Conservation (phyloP, 805 yeast species). For the Cyberlindnera sargentensis region DNA sequence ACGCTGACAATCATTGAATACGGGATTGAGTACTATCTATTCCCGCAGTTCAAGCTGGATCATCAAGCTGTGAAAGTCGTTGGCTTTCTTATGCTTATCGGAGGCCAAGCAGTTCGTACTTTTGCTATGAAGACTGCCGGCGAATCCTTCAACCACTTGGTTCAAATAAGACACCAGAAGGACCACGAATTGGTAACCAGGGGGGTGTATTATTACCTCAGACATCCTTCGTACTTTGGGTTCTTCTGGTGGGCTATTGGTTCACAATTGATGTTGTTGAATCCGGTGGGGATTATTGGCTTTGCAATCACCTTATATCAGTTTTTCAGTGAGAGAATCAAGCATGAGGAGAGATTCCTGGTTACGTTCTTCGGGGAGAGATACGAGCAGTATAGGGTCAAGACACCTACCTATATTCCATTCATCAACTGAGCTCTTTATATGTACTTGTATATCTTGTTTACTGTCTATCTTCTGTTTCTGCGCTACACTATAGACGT, state of each 20-base stretch:
- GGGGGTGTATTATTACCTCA: slow-evolving; percentile 58
- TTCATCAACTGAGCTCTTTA: slow-evolving; percentile 1
- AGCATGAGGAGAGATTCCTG: slow-evolving; percentile 61
- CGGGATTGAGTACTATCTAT: slow-evolving; percentile 32
- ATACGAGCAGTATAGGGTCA: slow-evolving; percentile 45
- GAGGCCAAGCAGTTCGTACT: slow-evolving; percentile 67
- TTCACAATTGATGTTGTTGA: slow-evolving; percentile 62
- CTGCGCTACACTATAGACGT: too few relatives aligned
- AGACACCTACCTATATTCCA: slow-evolving; percentile 59
- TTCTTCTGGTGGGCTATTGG: slow-evolving; percentile 94
- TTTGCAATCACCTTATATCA: slow-evolving; percentile 54
- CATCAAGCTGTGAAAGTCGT: slow-evolving; percentile 18
- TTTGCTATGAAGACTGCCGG: slow-evolving; percentile 86
- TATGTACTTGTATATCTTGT: too few relatives aligned
- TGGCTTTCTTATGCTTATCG: slow-evolving; percentile 43
- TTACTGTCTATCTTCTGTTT: too few relatives aligned
- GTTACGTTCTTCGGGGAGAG: slow-evolving; percentile 63
- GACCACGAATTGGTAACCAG: slow-evolving; percentile 64
- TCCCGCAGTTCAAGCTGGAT: slow-evolving; percentile 31
- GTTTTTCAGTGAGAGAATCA: slow-evolving; percentile 66
- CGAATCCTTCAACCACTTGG: slow-evolving; percentile 74
- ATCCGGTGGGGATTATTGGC: slow-evolving; percentile 48
- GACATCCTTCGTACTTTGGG: slow-evolving; percentile 93
- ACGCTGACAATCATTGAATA: slow-evolving; percentile 45
- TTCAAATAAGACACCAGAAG: slow-evolving; percentile 43